phyloP scores from a whole-genome alignment of 352 stramenopile genomes.

The Pythium aristosporum region DNA sequence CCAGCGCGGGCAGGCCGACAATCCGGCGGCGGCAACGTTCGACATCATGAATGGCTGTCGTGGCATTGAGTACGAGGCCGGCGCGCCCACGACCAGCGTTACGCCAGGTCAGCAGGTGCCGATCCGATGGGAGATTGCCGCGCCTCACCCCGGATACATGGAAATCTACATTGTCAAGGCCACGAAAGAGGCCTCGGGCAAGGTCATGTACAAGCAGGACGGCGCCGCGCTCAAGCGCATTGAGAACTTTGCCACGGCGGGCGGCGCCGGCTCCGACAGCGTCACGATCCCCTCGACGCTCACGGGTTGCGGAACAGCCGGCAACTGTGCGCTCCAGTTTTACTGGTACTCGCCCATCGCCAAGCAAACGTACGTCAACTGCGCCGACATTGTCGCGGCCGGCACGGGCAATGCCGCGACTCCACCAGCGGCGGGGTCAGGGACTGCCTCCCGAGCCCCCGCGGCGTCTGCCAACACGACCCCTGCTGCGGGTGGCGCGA shows the following conservation, averaged over 20 bases:
- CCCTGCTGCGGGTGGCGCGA: not conserved
- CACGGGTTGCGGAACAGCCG: slow-evolving; percentile 34
- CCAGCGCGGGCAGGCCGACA: slow-evolving; percentile 41
- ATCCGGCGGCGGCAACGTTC: slow-evolving; percentile 46
- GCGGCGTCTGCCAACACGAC: not conserved
- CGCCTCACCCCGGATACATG: slow-evolving; percentile 52
- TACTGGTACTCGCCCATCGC: slow-evolving; percentile 59
- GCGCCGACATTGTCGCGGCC: slow-evolving; percentile 43
- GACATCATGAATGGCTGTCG: slow-evolving; percentile 60
- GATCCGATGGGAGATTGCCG: slow-evolving; percentile 49
- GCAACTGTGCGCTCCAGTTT: slow-evolving; percentile 55
- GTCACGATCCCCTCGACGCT: slow-evolving; percentile 42
- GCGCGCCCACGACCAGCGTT: slow-evolving; percentile 42
- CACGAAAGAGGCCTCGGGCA: slow-evolving; percentile 32
- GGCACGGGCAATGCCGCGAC: slow-evolving; percentile 17
- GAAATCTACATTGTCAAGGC: slow-evolving; percentile 54
- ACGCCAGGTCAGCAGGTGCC: slow-evolving; percentile 34
- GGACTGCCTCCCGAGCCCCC: not conserved
- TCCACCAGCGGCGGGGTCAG: not conserved
- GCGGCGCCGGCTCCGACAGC: slow-evolving; percentile 27
- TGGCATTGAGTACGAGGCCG: slow-evolving; percentile 46
- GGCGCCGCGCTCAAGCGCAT: slow-evolving; percentile 34
- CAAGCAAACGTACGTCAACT: slow-evolving; percentile 57
- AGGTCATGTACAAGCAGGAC: slow-evolving; percentile 46
- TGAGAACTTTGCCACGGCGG: slow-evolving; percentile 39